Percentiles rank a stretch among this genome's conserved stretches.
These are phyloP conservation scores for Dendrocalamus latiflorus DNA, from an alignment of 202 grass and related monocot genomes.

Conservation along the genomic window DNA sequence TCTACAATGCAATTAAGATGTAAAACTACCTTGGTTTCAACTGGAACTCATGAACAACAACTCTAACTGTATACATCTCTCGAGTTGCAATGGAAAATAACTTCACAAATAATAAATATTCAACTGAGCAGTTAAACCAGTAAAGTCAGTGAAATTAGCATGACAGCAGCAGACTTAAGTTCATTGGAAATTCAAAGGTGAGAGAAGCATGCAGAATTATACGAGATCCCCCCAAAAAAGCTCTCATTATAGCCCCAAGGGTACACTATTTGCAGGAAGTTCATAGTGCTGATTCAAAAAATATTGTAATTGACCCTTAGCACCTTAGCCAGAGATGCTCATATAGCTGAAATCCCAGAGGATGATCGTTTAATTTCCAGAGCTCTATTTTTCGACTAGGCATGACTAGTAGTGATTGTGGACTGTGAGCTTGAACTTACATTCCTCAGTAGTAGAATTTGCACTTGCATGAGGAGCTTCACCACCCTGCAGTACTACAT, in stretches of 20 bases:
- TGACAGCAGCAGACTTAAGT: neutral
- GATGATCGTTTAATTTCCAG: neutral
- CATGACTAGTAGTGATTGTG: neutral
- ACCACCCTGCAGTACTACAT: constrained; percentile 37
- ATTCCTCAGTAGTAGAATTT: constrained; percentile 59
- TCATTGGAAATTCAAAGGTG: neutral
- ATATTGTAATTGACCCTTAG: neutral
- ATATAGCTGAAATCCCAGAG: neutral
- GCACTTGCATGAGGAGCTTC: constrained; percentile 41
- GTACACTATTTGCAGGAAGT: neutral
- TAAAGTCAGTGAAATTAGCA: neutral
- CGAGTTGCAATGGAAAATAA: neutral
- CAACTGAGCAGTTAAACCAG: neutral
- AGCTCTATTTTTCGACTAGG: neutral
- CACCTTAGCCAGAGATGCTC: neutral
- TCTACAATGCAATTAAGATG: neutral
- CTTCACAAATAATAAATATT: neutral
- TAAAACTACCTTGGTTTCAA: neutral
- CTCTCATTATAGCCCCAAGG: neutral
- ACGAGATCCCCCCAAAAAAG: neutral
- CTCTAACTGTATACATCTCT: neutral
- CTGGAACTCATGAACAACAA: neutral
- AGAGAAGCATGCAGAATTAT: neutral
- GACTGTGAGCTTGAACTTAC: constrained; percentile 47
- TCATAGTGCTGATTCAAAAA: neutral